Evolutionary conservation across 2,329 filamentous ascomycete species (phyloP).

Genomic region (Ceratocystis eucalypticola): DNA sequence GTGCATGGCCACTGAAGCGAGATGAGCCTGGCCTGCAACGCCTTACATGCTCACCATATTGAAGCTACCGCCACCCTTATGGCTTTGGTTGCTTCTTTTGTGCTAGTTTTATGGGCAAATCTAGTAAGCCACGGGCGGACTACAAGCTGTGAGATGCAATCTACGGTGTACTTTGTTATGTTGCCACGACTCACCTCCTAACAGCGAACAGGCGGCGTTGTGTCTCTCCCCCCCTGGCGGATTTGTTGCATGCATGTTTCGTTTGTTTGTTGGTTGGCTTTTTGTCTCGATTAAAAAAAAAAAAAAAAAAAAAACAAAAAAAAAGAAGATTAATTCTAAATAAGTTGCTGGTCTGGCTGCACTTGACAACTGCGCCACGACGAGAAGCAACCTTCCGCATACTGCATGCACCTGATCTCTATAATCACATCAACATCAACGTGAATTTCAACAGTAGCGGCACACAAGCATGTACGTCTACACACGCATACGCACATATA

Average conservation of each 20-base stretch:
- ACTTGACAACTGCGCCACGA: conserved; percentile 5
- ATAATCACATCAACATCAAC: neutral
- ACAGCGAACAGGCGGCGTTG: neutral
- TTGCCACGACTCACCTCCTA: neutral
- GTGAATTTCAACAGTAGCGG: neutral
- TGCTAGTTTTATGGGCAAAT: neutral
- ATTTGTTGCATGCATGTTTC: neutral
- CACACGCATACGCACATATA: neutral
- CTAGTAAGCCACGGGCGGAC: neutral
- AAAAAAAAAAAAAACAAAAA: no score
- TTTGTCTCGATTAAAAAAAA: neutral
- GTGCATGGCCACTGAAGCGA: neutral
- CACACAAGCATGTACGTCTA: neutral
- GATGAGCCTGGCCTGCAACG: neutral
- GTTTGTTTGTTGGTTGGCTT: neutral
- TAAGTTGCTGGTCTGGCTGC: neutral
- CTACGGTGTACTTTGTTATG: neutral
- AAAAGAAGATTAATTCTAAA: neutral
- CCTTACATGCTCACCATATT: neutral
- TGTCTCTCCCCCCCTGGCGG: conserved; percentile 1
- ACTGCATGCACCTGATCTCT: neutral
- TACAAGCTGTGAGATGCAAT: neutral
- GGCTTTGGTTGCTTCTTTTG: neutral
- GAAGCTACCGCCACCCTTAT: neutral
- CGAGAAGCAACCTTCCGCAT: neutral